phyloP scores from a whole-genome alignment of 192 early-diverging fungal species.

The Backusella australiensis region DNA sequence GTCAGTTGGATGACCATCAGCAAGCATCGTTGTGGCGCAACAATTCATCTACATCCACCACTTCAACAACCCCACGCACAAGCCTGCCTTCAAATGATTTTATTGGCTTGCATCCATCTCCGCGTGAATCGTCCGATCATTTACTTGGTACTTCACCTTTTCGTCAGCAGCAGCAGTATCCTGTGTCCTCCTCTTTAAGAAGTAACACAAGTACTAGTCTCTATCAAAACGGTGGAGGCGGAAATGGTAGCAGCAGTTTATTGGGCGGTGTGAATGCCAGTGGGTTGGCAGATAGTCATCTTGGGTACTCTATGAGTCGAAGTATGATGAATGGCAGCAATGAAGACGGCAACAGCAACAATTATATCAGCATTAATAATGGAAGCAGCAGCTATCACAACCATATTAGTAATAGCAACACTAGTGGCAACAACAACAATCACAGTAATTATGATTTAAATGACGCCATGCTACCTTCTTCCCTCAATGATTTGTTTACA shows the following conservation, averaged over 20 bases:
- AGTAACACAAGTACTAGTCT: not conserved
- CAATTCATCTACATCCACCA: not conserved
- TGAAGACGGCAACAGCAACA: not conserved
- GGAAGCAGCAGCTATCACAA: not conserved
- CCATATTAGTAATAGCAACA: not conserved
- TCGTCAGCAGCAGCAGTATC: constrained; percentile 8
- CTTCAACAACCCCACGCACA: constrained; percentile 6
- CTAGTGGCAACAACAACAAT: constrained; percentile 1
- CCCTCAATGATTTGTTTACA: constrained; percentile 53
- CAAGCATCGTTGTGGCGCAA: constrained; percentile 5
- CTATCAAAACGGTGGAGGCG: not conserved
- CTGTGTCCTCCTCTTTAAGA: constrained; percentile 5
- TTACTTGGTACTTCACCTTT: constrained; percentile 5
- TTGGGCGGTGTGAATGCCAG: not conserved
- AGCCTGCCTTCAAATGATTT: not conserved
- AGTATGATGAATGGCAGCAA: not conserved
- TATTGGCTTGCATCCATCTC: constrained; percentile 6
- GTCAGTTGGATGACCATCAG: not conserved
- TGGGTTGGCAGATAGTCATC: not conserved
- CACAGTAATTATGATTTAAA: constrained; percentile 35
- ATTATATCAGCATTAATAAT: not conserved
- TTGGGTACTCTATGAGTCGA: not conserved
- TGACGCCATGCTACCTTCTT: constrained; percentile 47
- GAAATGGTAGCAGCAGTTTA: not conserved
- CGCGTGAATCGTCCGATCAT: constrained; percentile 14